Evolutionary conservation across 768 basidiomycete genomes (phyloP).

Genomic region (Tricholoma saponaceum): DNA sequence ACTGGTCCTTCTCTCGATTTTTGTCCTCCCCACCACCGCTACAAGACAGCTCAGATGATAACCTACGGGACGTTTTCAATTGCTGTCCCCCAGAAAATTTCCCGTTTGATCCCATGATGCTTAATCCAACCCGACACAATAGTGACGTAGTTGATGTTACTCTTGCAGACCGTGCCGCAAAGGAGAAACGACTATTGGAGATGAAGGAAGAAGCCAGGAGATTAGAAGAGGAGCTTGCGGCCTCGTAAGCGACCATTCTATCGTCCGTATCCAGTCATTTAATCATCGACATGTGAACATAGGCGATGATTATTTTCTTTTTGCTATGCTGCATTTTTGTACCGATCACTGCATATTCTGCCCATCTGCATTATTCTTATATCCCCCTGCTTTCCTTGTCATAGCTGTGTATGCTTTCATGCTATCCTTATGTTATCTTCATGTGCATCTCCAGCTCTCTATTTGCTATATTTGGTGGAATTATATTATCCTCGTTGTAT

Average conservation of each 20-base stretch:
- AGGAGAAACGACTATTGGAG: slow-evolving; percentile 25
- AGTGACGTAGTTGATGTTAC: not conserved
- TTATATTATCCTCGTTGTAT: not conserved
- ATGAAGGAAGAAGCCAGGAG: slow-evolving; percentile 31
- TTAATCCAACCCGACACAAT: not conserved
- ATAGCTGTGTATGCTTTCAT: slow-evolving; percentile 6
- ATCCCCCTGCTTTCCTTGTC: slow-evolving; percentile 1
- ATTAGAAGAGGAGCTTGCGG: slow-evolving; percentile 28
- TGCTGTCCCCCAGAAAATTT: not conserved
- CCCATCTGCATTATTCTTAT: slow-evolving; percentile 7
- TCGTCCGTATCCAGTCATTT: not conserved
- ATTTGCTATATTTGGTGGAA: not conserved
- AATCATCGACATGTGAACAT: not conserved
- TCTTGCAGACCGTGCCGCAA: slow-evolving; percentile 19
- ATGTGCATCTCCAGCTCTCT: not conserved
- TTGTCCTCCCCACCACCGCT: not conserved
- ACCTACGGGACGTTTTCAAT: not conserved
- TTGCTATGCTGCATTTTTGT: slow-evolving; percentile 4
- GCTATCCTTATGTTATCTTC: not conserved
- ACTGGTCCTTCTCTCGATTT: not conserved
- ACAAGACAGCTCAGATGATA: not conserved
- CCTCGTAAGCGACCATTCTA: slow-evolving; percentile 5
- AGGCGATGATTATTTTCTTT: not conserved
- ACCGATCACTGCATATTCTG: slow-evolving; percentile 6
- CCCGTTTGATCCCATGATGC: not conserved